Base-by-base conservation (phyloP, 495 filamentous ascomycete species). In the Aspergillus hancockii region DNA sequence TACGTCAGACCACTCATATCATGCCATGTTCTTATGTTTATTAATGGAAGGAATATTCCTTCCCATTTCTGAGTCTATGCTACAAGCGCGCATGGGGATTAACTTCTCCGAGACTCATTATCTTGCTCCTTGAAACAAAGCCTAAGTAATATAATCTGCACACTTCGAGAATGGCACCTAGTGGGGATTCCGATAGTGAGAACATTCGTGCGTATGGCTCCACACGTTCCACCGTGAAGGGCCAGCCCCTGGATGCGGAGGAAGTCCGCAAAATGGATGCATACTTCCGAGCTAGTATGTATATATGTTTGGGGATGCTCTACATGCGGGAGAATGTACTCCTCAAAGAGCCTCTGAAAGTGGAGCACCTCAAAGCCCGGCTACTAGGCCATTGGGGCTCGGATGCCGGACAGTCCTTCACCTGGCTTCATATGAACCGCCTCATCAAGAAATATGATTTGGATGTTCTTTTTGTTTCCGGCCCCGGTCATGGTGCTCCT, bases 341-440 rank as follows among this genome's bases (percentile, higher is more conserved):
- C 4, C 80, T 90, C 19, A 78, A 75, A 53, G 83, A 88, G 61
- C 84, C 86, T 0, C 74, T 90, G 49, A 79, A 81, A 54, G 67
- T 76, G 9, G 81, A 86, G 51, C 83, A 90, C 66, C 75, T 90
- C 69, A 91, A 91, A 65, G 78, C 79, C 38, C 84, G 88, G 23
- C 77, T 90, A 2, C 77, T 91, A 8, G 88, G 88, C 25, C 88
- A 91, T 67, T 91, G 88, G 79, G 88, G 88, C 54, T 88, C 85
- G 8, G 86, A 88, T 52, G 85, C 88, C 16, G 88, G 87, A 30
- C 88, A 90, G 67, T 84, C 84, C 30, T 89, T 91, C 71, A 88
- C 87, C 28, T 90, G 85, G 75, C 87, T 89, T 72, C 88, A 91
- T 71, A 86, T 89, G 82, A 90, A 90, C 74, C 82, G 86, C 50